Evolutionary conservation across 306 rosid species (phyloP).

Genomic region (Corylus avellana): DNA sequence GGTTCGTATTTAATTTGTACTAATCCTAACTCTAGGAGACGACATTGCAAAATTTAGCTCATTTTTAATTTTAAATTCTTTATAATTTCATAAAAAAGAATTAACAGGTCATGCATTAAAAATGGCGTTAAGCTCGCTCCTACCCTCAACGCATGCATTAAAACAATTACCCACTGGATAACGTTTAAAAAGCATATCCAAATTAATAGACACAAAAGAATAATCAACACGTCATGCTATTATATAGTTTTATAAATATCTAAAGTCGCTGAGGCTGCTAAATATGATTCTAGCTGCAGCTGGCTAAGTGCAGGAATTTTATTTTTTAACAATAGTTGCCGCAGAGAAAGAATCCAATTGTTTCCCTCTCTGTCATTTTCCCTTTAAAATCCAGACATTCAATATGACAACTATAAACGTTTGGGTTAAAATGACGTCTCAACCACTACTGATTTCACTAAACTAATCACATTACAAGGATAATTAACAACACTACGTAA

Average conservation of each 20-base stretch:
- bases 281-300: constrained; percentile 17
- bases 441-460: constrained; percentile 10
- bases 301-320: constrained; percentile 25
- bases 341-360: constrained; percentile 18
- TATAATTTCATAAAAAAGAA: too few relatives aligned
- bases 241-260: not conserved
- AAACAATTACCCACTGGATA: not conserved
- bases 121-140: not conserved
- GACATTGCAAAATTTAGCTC: too few relatives aligned
- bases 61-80: too few relatives aligned
- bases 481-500: not conserved
- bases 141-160: not conserved
- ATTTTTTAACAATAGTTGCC: not conserved
- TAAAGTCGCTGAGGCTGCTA: not conserved
- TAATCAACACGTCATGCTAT: not conserved
- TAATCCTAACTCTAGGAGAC: too few relatives aligned
- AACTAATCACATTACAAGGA: not conserved
- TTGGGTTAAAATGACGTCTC: constrained; percentile 18
- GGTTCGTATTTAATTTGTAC: too few relatives aligned
- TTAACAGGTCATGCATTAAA: not conserved
- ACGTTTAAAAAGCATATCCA: not conserved
- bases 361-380: constrained; percentile 15
- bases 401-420: not conserved
- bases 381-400: not conserved
- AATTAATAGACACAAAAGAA: not conserved